These are phyloP conservation scores for Thermochaetoides dissita DNA, from an alignment of 2,329 filamentous ascomycete genomes.

Conservation along the genomic window DNA sequence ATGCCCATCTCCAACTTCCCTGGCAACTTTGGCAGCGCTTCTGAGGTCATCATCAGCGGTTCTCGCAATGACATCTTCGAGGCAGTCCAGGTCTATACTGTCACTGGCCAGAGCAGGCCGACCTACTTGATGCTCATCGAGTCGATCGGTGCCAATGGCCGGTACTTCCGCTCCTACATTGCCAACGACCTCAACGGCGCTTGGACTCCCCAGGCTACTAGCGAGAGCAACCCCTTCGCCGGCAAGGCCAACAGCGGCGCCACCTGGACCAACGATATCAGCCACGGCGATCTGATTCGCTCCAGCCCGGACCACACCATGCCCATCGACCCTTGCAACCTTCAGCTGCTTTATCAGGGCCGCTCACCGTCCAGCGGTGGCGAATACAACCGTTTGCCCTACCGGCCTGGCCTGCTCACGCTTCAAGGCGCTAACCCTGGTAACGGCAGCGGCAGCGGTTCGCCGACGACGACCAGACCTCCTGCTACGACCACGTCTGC, in stretches of 20 bases:
- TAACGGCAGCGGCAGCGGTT: background rate
- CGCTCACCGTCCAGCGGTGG: slow-evolving; percentile 26
- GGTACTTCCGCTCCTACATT: slow-evolving; percentile 56
- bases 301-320: slow-evolving; percentile 46
- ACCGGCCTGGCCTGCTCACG: slow-evolving; percentile 41
- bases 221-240: slow-evolving; percentile 47
- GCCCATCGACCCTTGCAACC: slow-evolving; percentile 48
- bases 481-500: background rate
- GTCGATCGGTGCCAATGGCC: slow-evolving; percentile 39
- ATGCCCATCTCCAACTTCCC: slow-evolving; percentile 53
- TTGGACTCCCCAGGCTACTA: slow-evolving; percentile 45
- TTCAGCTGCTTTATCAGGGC: slow-evolving; percentile 53
- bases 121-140: slow-evolving; percentile 56
- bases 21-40: slow-evolving; percentile 39
- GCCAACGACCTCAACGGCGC: slow-evolving; percentile 38
- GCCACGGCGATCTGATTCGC: slow-evolving; percentile 49
- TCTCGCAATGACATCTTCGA: slow-evolving; percentile 46
- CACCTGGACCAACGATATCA: slow-evolving; percentile 53
- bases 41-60: slow-evolving; percentile 37
- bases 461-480: background rate
- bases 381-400: slow-evolving; percentile 40
- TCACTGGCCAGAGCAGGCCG: slow-evolving; percentile 32
- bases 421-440: slow-evolving; percentile 15
- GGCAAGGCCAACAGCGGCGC: slow-evolving; percentile 52
- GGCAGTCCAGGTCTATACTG: slow-evolving; percentile 51